Evolutionary conservation across 2,329 filamentous ascomycete genomes (phyloP), one percentile per base, ranked within the genome.

Genomic region (Botrytis pseudocinerea): DNA sequence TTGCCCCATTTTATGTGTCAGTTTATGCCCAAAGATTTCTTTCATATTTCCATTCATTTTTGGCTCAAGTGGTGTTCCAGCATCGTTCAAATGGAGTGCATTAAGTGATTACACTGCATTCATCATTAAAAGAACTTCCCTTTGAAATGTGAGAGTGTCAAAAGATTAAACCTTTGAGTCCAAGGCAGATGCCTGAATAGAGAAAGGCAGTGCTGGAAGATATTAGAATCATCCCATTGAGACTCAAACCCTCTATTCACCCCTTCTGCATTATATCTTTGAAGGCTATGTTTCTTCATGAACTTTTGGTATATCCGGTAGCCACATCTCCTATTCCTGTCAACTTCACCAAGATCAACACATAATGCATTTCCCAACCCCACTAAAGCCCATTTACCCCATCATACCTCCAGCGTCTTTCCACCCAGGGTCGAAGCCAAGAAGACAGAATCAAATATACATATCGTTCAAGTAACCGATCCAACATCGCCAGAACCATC

Each of bases 51-150:
- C 5, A 2, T 51, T 51, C 12, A 16, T 51, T 51, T 51, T 14
- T n/a, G 4, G 16, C 5, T 16, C 1, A 54, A 7, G 12, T 25
- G 2, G 0, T 16, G 12, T 8, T n/a, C 16, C 5, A 16, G 7
- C 12, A n/a, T 0, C 2, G 7, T 14, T n/a, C 25, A 54, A 6
- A n/a, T 2, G 12, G n/a, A 14, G 1, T 3, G 7, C 48, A 7
- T 16, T 5, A n/a, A 7, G 12, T 54, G 25, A 54, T 7, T 0
- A n/a, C 1, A 0, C 2, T 2, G 14, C 25, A n/a, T 54, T 16
- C 12, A 38, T 38, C 35, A 0, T 6, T 51, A 0, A 7, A 51
- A 51, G 4, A n/a, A 14, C n/a, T 51, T n/a, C 4, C 48, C 25
- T 51, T 51, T 14, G 48, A 16, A 51, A 4, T 51, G 2, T 7